phyloP scores from a whole-genome alignment of 1,284 basidiomycete species.

The Xerocomus amazonicus region DNA sequence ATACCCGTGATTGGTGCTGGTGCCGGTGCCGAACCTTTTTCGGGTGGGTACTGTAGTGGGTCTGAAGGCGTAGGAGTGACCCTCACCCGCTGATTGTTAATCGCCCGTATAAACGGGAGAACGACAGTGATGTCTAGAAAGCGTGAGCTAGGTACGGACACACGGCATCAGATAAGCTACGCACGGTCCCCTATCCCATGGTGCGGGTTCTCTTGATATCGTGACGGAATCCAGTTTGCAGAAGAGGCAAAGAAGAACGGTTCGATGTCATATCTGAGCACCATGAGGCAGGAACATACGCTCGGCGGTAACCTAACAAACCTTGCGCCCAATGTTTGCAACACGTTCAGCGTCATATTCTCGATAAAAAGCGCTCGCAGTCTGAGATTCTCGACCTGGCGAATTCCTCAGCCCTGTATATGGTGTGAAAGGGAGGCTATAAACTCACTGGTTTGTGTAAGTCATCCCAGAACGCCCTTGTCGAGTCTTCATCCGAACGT shows the following conservation, averaged over 20 bases:
- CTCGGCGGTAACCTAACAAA: conserved; percentile 16
- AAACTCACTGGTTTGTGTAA: conserved; percentile 18
- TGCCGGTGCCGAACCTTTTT: conserved; percentile 1
- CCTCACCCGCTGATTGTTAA: conserved; percentile 21
- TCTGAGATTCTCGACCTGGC: conserved; percentile 35
- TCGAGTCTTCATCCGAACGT: not conserved
- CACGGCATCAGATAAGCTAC: conserved; percentile 17
- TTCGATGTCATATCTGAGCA: conserved; percentile 37
- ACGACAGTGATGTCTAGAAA: conserved; percentile 46
- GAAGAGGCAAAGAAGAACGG: conserved; percentile 59
- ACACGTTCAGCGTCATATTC: conserved; percentile 40
- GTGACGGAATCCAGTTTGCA: conserved; percentile 52
- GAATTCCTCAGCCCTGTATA: not conserved
- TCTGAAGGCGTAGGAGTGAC: conserved; percentile 7
- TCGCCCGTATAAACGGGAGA: conserved; percentile 43
- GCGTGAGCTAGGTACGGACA: not conserved
- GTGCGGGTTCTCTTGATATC: conserved; percentile 45
- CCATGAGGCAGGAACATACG: conserved; percentile 3
- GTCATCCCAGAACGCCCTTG: conserved; percentile 17
- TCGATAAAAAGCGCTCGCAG: conserved; percentile 49
- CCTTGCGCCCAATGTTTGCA: conserved; percentile 50
- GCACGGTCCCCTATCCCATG: conserved; percentile 43
- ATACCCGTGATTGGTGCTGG: conserved; percentile 20
- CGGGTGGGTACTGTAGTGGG: not conserved
- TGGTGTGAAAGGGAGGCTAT: not conserved